phyloP scores from a whole-genome alignment of 2,329 filamentous ascomycete species.

The Ceratocystis lukuohia region DNA sequence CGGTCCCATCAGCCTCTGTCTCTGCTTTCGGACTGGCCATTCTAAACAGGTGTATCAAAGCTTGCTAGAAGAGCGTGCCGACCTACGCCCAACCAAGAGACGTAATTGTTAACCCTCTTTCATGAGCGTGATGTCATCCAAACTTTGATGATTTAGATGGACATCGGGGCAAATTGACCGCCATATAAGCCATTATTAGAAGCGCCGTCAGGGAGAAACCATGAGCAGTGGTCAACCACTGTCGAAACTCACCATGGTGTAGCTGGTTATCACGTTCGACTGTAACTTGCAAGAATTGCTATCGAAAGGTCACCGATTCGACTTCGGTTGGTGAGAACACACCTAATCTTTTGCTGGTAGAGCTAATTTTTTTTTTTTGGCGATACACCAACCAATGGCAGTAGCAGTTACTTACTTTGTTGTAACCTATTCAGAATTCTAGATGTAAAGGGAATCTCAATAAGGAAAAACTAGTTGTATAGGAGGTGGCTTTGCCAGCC shows the following conservation, averaged over 20 bases:
- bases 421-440: neutral
- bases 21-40: neutral
- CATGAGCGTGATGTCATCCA: no score
- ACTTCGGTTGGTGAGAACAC: slow-evolving; percentile 19
- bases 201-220: neutral
- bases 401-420: slow-evolving; percentile 15
- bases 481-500: slow-evolving; percentile 12
- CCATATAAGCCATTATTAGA: slow-evolving; percentile 7
- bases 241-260: slow-evolving; percentile 20
- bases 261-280: slow-evolving; percentile 20
- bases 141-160: no score
- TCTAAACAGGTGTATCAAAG: neutral
- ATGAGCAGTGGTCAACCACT: slow-evolving; percentile 16
- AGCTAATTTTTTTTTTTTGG: slow-evolving; percentile 23
- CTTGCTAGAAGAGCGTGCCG: no score
- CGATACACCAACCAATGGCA: no score
- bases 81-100: no score
- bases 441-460: neutral
- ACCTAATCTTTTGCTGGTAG: slow-evolving; percentile 24
- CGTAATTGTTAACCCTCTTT: no score
- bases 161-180: no score
- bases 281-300: slow-evolving; percentile 18
- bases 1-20: neutral
- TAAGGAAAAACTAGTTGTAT: neutral
- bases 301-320: slow-evolving; percentile 19